These are phyloP conservation scores for Eucalyptus coolabah DNA, from an alignment of 345 rosid species.

Conservation along the genomic window DNA sequence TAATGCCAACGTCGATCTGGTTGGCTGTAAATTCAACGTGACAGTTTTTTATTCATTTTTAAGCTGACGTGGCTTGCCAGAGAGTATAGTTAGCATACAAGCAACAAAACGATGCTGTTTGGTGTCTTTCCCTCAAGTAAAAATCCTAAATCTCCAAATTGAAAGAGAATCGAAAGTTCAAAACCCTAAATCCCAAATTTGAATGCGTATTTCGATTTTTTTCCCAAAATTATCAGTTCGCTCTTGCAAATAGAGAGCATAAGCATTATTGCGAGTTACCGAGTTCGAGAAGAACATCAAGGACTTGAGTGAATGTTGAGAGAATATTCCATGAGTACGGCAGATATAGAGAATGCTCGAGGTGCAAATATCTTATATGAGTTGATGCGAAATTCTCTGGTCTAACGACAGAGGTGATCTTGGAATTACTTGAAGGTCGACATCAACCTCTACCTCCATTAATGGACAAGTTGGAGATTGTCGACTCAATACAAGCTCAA, in stretches of 20 bases:
- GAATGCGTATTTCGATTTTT: fast-evolving
- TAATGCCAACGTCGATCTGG: fast-evolving
- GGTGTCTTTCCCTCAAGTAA: too few relatives aligned
- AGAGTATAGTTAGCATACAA: too few relatives aligned
- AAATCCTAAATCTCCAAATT: too few relatives aligned
- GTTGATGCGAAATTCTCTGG: fast-evolving
- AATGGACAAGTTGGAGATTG: too few relatives aligned
- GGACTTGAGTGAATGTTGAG: fast-evolving
- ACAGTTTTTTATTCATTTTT: fast-evolving
- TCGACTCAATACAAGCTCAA: too few relatives aligned
- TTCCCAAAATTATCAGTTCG: fast-evolving
- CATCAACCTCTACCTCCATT: too few relatives aligned
- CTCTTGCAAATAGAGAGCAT: fast-evolving
- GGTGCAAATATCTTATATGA: too few relatives aligned
- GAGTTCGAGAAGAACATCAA: fast-evolving
- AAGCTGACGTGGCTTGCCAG: fast-evolving
- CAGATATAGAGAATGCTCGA: fast-evolving
- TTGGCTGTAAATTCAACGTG: fast-evolving
- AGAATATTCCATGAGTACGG: too few relatives aligned
- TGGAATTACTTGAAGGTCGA: too few relatives aligned
- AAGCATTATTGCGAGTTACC: fast-evolving
- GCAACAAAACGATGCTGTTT: fast-evolving
- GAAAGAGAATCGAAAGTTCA: too few relatives aligned
- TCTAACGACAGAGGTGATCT: too few relatives aligned
- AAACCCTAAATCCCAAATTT: too few relatives aligned